Evolutionary conservation across 1,284 basidiomycete genomes (phyloP), one percentile per base, ranked within the genome.

Genomic region (Earliella scabrosa): DNA sequence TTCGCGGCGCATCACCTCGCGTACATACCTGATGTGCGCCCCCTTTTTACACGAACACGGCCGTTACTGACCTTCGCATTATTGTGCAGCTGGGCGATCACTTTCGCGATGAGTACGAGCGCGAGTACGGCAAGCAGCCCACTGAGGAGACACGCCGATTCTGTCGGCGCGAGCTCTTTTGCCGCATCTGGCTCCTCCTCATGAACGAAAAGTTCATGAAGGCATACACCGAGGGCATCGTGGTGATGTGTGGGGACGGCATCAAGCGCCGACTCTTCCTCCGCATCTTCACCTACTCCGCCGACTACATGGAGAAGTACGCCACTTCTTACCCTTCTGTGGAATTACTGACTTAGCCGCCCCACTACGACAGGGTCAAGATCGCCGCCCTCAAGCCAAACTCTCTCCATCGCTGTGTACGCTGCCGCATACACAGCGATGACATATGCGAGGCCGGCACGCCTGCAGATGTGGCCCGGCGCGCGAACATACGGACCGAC

Each of bases 281-380:
- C 1, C 54, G 61, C 1, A 45, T 68, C 3, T 58, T 66, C 21
- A 60, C 54, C 0, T 65, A 68, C 23, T 60, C 60, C 1, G 63
- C 72, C 0, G 75, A 77, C 56, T 77, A 76, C 65, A 56, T 60
- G 0, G 65, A 66, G 40, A 64, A 64, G 64, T 66, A 40, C 18
- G 63, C 18, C 13, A 18, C 29, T 31, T 32, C 14, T 8, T 31
- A n/a, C 29, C 18, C 18, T 11, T 6, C 23, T 11, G 4, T 29
- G 9, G 3, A 13, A 29, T 45, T 10, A 41, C 40, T 54, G 9
- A 34, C 29, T 13, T 29, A 14, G n/a, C n/a, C n/a, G n/a, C n/a
- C n/a, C n/a, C n/a, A n/a, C n/a, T n/a, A n/a, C n/a, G n/a, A n/a
- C 20, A 68, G 66, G 32, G 41, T 66, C 23, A 50, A 66, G 1